Percentiles rank a stretch among this genome's conserved stretches.
phyloP scores from a whole-genome alignment of 129 eudicot genomes.

The Helianthus tuberosus region DNA sequence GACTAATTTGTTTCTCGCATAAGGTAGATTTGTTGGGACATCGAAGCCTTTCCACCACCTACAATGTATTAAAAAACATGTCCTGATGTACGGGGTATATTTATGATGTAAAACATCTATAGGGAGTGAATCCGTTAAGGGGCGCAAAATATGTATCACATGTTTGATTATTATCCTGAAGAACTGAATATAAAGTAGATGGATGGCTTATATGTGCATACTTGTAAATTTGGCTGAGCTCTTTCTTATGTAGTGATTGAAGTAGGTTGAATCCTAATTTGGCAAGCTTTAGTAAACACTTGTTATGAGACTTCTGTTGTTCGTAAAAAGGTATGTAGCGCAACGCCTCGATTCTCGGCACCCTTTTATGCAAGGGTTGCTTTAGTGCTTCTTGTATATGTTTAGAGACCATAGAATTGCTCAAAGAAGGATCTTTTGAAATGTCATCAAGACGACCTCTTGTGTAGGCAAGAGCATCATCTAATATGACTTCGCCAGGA shows the following conservation, averaged over 20 bases:
- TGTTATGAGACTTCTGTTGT: background rate
- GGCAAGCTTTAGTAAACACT: slow-evolving; percentile 26
- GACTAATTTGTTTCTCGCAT: background rate
- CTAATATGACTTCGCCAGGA: slow-evolving; percentile 40
- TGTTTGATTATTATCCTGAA: no score
- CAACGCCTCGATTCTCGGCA: slow-evolving; percentile 32
- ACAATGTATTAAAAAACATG: no score
- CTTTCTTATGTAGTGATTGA: slow-evolving; percentile 26
- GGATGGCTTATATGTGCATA: background rate
- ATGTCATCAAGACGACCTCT: background rate
- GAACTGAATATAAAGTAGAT: background rate
- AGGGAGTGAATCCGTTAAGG: no score
- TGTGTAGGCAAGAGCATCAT: slow-evolving; percentile 31
- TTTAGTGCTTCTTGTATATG: slow-evolving; percentile 31
- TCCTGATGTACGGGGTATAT: no score
- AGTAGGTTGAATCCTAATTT: slow-evolving; percentile 47
- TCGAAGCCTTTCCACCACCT: background rate
- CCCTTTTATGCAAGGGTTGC: slow-evolving; percentile 28
- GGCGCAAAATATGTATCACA: no score
- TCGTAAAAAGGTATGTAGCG: slow-evolving; percentile 36
- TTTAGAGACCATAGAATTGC: background rate
- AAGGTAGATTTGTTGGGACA: background rate
- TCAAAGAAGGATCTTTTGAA: background rate
- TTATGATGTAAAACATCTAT: no score
- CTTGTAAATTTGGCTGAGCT: slow-evolving; percentile 19